Base-by-base conservation (phyloP, 1,284 basidiomycete species). In the Sporisorium scitamineum region DNA sequence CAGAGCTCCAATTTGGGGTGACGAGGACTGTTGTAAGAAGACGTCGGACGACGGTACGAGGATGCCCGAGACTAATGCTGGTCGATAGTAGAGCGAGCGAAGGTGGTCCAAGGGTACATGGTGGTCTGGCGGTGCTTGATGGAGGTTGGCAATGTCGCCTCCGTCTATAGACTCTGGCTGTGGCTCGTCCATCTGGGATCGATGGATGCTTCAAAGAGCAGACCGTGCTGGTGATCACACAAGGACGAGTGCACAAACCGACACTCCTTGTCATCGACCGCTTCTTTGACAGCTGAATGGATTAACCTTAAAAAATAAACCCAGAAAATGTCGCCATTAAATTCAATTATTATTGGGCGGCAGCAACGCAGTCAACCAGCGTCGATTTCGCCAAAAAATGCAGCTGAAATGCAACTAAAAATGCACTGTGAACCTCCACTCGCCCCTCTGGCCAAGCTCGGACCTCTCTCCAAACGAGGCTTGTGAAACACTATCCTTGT, bases 41-140 rank as follows among this genome's bases (percentile, higher is more conserved):
- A 65, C 48, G 39, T 67, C 41, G 26, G 64, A 63, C 7, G 70
- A 63, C 1, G 73, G 64, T 7, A 76, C 58, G 18, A 76, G 61
- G n/a, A 67, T 48, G 29, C 73, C 73, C 5, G 73, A 70, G 18
- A 68, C 73, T 32, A 70, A 32, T 5, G 73, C 68, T 8, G 67
- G 67, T n/a, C 73, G 60, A 24, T 70, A 76, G 64, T 76, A 76
- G 39, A 76, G 64, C 42, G 67, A 63, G 8, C 73, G 63, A 16
- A 76, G 73, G 37, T 76, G 61, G 16, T 76, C 68, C 27, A 76
- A 22, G 2, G 73, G 73, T 4, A 76, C 64, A 41, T 68, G 69
- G 27, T 75, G 61, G 18, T 68, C 62, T 51, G 70, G 61, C 22
- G 61, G 39, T n/a, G 37, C 50, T 6, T 39, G 39, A 39, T 69